Base-by-base conservation (phyloP, 208 protist genomes). In the Acanthamoeba triangularis region DNA sequence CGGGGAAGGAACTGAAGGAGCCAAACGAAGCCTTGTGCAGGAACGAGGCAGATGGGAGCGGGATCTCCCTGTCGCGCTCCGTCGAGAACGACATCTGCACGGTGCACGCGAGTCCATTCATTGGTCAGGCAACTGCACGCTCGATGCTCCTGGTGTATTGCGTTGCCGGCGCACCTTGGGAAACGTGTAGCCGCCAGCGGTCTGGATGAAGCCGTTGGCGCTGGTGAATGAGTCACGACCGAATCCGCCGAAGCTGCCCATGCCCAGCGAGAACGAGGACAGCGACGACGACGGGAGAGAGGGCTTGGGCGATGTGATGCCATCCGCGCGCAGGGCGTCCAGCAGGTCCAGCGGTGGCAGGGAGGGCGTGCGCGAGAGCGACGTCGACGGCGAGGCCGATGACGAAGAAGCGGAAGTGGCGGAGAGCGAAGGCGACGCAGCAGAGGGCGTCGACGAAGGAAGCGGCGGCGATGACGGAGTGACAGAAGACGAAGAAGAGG, bases 1-100 rank as follows among this genome's bases (percentile, higher is more conserved):
- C 67, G 35, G 67, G 67, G 49, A 87, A 87, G 7, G 78, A 87
- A 23, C 78, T 61, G 49, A 87, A 87, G 78, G 47, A 61, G 44
- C 78, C 78, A 30, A 87, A 87, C 11, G 47, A 61, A 11, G 78
- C 47, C 44, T 87, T 87, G 30, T 37, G 78, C 28, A 87, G 49
- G 49, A 61, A 87, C 28, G 78, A 87, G n/a, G 78, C 41, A 14
- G 67, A 76, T 7, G 67, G 67, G 13, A 76, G 67, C 11, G 67
- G 67, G 23, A 76, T 41, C 30, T 76, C 67, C 33, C 67, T 33
- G 23, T 33, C 67, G 67, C 63, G 30, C 35, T 23, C 49, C 28
- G 25, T 30, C 78, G 74, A 41, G 41, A 61, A 87, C 37, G 78
- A 52, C 41, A 52, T 61, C 28, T 37, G 30, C 67, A 74, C 65